These are phyloP conservation scores for Aspergillus biplanus DNA, from an alignment of 495 filamentous ascomycete species.

Conservation along the genomic window DNA sequence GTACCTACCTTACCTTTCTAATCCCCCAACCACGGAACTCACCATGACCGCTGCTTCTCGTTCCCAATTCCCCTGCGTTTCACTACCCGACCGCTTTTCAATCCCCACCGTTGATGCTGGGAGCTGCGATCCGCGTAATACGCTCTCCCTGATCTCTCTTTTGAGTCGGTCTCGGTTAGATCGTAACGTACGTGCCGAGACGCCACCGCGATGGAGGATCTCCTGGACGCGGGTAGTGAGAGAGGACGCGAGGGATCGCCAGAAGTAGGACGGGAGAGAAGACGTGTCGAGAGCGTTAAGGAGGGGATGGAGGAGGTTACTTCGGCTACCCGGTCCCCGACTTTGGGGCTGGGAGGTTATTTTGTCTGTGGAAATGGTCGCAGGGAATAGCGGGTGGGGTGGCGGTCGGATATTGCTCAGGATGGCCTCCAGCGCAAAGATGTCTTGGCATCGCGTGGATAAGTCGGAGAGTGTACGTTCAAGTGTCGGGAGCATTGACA, in stretches of 20 bases:
- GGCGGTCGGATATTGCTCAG: slow-evolving; percentile 70
- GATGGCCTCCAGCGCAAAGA: slow-evolving; percentile 82
- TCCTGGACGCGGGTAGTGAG: slow-evolving; percentile 80
- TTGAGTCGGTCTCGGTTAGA: slow-evolving; percentile 74
- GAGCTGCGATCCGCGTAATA: slow-evolving; percentile 70
- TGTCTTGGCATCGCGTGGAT: slow-evolving; percentile 82
- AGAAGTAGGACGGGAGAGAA: slow-evolving; percentile 87
- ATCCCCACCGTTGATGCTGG: slow-evolving; percentile 52
- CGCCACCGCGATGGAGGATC: slow-evolving; percentile 78
- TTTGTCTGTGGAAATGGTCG: slow-evolving; percentile 16
- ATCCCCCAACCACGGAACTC: slow-evolving; percentile 63
- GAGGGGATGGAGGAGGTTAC: slow-evolving; percentile 73
- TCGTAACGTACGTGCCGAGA: slow-evolving; percentile 77
- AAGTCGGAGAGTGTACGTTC: slow-evolving; percentile 83
- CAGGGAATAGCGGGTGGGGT: slow-evolving; percentile 61
- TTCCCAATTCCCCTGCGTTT: slow-evolving; percentile 69
- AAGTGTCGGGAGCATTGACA: slow-evolving; percentile 80
- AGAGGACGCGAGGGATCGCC: slow-evolving; percentile 80
- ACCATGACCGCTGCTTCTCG: slow-evolving; percentile 96
- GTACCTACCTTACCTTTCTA: slow-evolving; percentile 42
- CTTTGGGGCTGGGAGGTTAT: slow-evolving; percentile 13
- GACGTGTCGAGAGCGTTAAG: slow-evolving; percentile 82
- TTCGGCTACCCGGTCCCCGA: slow-evolving; percentile 2
- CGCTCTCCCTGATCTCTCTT: slow-evolving; percentile 80
- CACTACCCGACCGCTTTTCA: slow-evolving; percentile 45